These are phyloP conservation scores for Phanerodontia chrysosporium DNA, from an alignment of 768 basidiomycete species.

Conservation along the genomic window DNA sequence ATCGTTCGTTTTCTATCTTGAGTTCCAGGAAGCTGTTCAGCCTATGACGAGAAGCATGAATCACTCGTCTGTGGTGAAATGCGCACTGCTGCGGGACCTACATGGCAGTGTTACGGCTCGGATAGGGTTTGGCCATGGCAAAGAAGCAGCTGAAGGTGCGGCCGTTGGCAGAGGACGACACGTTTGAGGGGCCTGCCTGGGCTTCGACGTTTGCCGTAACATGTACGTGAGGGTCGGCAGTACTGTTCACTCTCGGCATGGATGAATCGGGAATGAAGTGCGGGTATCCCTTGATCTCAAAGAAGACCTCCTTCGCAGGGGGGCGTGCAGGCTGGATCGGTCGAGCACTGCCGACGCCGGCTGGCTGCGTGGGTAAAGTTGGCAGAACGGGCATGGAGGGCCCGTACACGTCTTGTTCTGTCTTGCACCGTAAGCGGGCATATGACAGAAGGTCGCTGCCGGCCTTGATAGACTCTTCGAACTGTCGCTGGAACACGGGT, in stretches of 20 bases:
- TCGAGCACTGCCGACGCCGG: constrained; percentile 12
- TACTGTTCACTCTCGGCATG: background rate
- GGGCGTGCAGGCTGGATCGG: background rate
- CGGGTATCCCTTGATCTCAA: constrained; percentile 68
- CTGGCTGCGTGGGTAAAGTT: background rate
- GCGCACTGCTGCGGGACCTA: constrained; percentile 27
- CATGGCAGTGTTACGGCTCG: constrained; percentile 69
- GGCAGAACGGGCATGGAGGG: constrained; percentile 10
- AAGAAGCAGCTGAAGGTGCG: constrained; percentile 64
- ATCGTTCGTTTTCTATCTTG: constrained; percentile 81
- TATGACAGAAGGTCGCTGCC: constrained; percentile 52
- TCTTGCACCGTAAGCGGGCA: constrained; percentile 53
- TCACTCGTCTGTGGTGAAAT: background rate
- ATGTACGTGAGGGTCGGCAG: no score
- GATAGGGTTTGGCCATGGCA: constrained; percentile 71
- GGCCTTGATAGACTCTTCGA: constrained; percentile 50
- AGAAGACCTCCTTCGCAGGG: constrained; percentile 47
- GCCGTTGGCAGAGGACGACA: constrained; percentile 15
- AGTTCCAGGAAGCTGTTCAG: constrained; percentile 75
- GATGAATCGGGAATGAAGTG: constrained; percentile 31
- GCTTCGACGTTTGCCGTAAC: background rate
- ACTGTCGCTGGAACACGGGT: constrained; percentile 38
- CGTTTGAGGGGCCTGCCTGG: background rate
- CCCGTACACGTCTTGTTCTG: constrained; percentile 22
- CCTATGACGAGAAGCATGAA: constrained; percentile 36